Percentiles rank a stretch among this genome's conserved stretches.
phyloP scores from a whole-genome alignment of 2,329 filamentous ascomycete genomes.

The Neopestalotiopsis sp. region DNA sequence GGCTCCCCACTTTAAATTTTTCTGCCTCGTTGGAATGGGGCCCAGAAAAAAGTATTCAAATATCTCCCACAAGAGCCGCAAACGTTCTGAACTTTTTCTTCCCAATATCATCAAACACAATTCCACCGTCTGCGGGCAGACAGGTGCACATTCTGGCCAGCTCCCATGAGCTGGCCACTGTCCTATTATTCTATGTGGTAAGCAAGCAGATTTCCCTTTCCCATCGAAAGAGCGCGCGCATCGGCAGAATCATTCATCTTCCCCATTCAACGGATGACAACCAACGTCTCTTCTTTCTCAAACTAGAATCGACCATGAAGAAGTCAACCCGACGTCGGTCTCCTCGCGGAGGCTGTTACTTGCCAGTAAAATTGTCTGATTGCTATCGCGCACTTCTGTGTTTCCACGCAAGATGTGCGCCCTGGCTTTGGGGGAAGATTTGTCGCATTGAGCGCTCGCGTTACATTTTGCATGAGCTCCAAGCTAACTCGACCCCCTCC shows the following conservation, averaged over 20 bases:
- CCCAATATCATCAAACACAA: not conserved
- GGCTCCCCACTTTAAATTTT: constrained; percentile 23
- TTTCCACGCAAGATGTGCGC: not conserved
- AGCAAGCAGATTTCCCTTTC: constrained; percentile 3
- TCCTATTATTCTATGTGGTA: not conserved
- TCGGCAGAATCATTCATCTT: not conserved
- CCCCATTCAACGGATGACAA: constrained; percentile 71
- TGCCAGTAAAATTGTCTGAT: constrained; percentile 90
- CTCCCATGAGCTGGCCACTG: not conserved
- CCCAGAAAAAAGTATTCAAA: constrained; percentile 17
- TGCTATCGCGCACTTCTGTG: constrained; percentile 7
- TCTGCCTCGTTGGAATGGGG: constrained; percentile 1
- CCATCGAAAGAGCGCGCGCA: not conserved
- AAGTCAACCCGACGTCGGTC: constrained; percentile 70
- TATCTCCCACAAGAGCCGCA: constrained; percentile 36
- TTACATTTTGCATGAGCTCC: not conserved
- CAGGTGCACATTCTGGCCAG: not conserved
- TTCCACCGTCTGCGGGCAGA: not conserved
- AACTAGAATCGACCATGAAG: constrained; percentile 86
- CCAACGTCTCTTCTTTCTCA: constrained; percentile 81
- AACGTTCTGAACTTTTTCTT: constrained; percentile 7
- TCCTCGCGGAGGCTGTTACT: constrained; percentile 77
- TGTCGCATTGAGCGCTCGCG: constrained; percentile 5
- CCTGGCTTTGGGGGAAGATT: not conserved
- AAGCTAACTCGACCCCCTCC: not conserved